Evolutionary conservation across 208 protist species (phyloP).

Genomic region (Leishmania turanica): DNA sequence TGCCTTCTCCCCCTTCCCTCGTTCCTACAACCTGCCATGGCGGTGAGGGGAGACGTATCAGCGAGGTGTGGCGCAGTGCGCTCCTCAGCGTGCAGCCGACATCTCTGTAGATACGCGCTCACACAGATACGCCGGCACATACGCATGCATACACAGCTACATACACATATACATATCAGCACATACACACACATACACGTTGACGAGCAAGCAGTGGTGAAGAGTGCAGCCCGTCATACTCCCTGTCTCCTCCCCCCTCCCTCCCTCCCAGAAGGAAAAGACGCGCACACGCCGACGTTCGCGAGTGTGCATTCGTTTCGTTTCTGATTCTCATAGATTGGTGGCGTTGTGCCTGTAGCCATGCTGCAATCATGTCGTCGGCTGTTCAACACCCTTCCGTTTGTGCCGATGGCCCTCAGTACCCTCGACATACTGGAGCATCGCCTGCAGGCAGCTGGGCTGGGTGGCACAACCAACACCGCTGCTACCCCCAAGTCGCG

Average conservation of each 20-base stretch:
- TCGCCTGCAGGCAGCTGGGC: conserved; percentile 19
- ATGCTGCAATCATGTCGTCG: conserved; percentile 32
- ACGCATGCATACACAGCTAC: neutral
- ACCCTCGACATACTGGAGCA: conserved; percentile 66
- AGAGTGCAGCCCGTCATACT: neutral
- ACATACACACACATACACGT: conserved; percentile 1
- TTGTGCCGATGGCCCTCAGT: conserved; percentile 88
- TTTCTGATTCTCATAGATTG: neutral
- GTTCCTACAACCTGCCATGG: neutral
- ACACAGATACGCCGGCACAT: conserved; percentile 1
- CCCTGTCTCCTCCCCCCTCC: neutral
- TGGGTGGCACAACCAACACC: neutral
- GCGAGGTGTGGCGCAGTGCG: neutral
- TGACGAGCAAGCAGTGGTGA: neutral
- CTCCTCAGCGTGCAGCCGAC: neutral
- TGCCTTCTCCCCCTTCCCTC: neutral
- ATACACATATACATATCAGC: neutral
- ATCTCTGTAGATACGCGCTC: neutral
- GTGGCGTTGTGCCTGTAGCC: neutral
- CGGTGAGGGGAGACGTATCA: neutral
- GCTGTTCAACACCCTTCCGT: conserved; percentile 45
- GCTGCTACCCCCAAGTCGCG: neutral
- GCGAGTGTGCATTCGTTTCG: neutral
- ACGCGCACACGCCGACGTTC: neutral
- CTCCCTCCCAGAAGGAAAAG: neutral